Percentiles rank a stretch among this genome's conserved stretches.
Conservation (phyloP, 306 rosid genomes). For the Gillenia trifoliata region DNA sequence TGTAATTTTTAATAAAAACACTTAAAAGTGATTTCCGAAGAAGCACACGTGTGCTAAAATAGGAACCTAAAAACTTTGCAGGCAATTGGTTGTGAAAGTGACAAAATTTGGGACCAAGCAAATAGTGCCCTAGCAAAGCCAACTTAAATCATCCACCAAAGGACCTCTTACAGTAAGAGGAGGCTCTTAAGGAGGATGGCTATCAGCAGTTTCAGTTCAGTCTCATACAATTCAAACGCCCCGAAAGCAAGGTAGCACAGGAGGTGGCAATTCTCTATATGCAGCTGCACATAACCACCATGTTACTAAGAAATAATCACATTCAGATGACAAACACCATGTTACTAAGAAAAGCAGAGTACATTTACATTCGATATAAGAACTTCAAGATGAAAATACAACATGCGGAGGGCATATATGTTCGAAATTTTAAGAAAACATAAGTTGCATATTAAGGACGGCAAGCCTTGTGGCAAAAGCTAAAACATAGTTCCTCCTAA, state of each 20-base stretch:
- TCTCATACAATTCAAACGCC: background rate
- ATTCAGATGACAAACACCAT: background rate
- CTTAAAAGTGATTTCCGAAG: no score
- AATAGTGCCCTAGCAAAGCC: no score
- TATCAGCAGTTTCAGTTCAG: background rate
- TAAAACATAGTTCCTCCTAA: slow-evolving; percentile 1
- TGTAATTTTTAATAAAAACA: no score
- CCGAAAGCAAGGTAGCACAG: background rate
- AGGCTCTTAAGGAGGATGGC: no score
- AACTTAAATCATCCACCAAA: no score
- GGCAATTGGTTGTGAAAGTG: background rate
- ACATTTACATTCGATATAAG: background rate
- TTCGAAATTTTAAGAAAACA: background rate
- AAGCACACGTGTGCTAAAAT: no score
- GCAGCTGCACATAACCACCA: background rate
- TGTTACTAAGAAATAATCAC: background rate
- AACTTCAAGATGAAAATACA: background rate
- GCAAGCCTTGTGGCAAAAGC: background rate
- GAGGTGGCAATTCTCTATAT: background rate
- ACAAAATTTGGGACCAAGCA: no score
- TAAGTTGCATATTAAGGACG: background rate
- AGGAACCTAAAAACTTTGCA: no score
- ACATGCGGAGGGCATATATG: background rate
- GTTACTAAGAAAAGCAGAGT: background rate
- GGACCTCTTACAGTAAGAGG: no score